Percentiles rank a stretch among this genome's conserved stretches.
Evolutionary conservation across 805 yeast genomes (phyloP).

Genomic region (Metschnikowia matae): DNA sequence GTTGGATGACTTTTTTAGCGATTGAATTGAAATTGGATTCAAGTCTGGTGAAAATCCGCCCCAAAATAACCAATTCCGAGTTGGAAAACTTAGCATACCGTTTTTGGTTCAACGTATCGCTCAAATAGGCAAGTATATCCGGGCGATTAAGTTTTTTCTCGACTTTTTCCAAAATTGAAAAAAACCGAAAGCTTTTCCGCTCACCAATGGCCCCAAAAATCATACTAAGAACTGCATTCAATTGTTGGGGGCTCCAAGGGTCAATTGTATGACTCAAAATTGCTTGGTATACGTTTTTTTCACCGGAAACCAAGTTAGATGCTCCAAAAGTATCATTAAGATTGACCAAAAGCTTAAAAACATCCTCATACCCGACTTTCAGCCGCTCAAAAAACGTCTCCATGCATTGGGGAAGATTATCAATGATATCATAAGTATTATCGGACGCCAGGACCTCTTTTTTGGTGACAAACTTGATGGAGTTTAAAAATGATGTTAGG

Average conservation of each 20-base stretch:
- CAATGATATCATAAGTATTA: slow-evolving; percentile 31
- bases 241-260: slow-evolving; percentile 9
- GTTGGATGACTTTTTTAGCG: slow-evolving; percentile 34
- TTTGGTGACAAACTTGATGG: slow-evolving; percentile 26
- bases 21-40: slow-evolving; percentile 21
- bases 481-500: slow-evolving; percentile 23
- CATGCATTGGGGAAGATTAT: slow-evolving; percentile 26
- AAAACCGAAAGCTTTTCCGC: slow-evolving; percentile 17
- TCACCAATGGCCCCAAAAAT: slow-evolving; percentile 18
- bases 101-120: slow-evolving; percentile 18
- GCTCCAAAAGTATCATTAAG: slow-evolving; percentile 34
- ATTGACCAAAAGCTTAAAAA: slow-evolving; percentile 23
- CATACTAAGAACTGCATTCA: slow-evolving; percentile 14
- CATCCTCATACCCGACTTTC: slow-evolving; percentile 17
- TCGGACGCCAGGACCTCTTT: slow-evolving; percentile 29
- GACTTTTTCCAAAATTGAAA: slow-evolving; percentile 16
- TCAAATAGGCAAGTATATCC: slow-evolving; percentile 15
- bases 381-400: slow-evolving; percentile 19
- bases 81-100: slow-evolving; percentile 16
- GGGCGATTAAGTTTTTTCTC: slow-evolving; percentile 6
- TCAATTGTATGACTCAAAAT: slow-evolving; percentile 6
- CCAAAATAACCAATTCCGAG: slow-evolving; percentile 19
- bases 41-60: slow-evolving; percentile 20
- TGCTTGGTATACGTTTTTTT: slow-evolving; percentile 11
- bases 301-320: slow-evolving; percentile 15